These are phyloP conservation scores for Phytopythium delawarense DNA, from an alignment of 352 stramenopile genomes.

Conservation along the genomic window DNA sequence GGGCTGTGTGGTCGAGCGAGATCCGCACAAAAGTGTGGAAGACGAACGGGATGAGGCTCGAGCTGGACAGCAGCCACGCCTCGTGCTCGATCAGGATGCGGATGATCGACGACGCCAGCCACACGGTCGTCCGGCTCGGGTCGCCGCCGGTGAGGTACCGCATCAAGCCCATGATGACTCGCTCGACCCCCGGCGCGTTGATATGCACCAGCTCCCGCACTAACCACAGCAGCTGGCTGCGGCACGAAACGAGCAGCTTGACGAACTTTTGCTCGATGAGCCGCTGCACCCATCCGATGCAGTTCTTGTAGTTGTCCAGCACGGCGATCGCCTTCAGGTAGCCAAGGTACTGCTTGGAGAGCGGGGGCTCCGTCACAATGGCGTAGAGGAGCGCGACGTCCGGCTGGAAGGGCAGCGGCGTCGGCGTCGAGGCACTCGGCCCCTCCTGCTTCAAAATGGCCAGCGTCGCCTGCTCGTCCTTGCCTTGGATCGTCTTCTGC, in stretches of 20 bases:
- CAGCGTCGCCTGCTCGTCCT: conserved; percentile 52
- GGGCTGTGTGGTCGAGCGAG: conserved; percentile 54
- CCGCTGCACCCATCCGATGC: conserved; percentile 72
- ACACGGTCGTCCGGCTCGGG: conserved; percentile 65
- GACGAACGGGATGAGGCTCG: conserved; percentile 73
- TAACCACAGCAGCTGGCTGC: conserved; percentile 78
- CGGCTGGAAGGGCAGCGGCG: conserved; percentile 62
- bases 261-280: conserved; percentile 81
- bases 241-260: conserved; percentile 69
- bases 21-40: conserved; percentile 79
- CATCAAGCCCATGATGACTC: conserved; percentile 72
- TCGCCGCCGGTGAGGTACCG: conserved; percentile 65
- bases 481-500: conserved; percentile 75
- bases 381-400: conserved; percentile 79
- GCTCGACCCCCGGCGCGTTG: conserved; percentile 65
- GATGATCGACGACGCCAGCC: conserved; percentile 75
- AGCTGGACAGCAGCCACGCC: conserved; percentile 63
- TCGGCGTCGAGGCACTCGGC: neutral
- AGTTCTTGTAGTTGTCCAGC: conserved; percentile 70
- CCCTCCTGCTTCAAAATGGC: conserved; percentile 57
- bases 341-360: conserved; percentile 75
- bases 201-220: conserved; percentile 75
- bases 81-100: conserved; percentile 79
- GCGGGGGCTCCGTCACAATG: conserved; percentile 60
- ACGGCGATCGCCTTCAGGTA: conserved; percentile 58